These are phyloP conservation scores for Cyphellophora attinorum DNA, from an alignment of 2,329 filamentous ascomycete genomes.

Conservation along the genomic window DNA sequence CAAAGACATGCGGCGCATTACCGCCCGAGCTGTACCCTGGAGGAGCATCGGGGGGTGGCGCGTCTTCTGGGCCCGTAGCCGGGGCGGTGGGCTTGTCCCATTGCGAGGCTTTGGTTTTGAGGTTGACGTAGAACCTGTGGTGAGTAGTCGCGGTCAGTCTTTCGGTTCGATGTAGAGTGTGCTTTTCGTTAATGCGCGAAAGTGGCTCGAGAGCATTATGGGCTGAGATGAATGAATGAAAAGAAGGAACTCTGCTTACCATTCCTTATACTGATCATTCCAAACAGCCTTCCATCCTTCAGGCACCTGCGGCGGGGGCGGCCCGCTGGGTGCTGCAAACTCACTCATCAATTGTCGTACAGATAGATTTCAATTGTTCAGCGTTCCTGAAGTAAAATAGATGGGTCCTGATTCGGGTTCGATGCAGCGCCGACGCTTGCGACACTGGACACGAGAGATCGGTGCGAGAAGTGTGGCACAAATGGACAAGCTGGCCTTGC, in stretches of 20 bases:
- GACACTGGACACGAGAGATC: too few relatives aligned
- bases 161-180: too few relatives aligned
- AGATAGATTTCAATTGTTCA: too few relatives aligned
- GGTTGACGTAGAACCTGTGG: constrained; percentile 82
- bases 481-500: too few relatives aligned
- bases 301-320: constrained; percentile 53
- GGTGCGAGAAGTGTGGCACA: too few relatives aligned
- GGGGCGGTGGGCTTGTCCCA: constrained; percentile 76
- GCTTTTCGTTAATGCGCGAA: too few relatives aligned
- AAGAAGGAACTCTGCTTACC: constrained; percentile 36
- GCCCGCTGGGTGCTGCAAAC: constrained; percentile 34
- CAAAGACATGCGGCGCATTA: constrained; percentile 29
- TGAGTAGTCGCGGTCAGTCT: constrained; percentile 5
- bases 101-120: constrained; percentile 77
- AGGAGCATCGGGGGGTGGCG: constrained; percentile 51
- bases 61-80: constrained; percentile 42
- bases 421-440: too few relatives aligned
- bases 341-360: constrained; percentile 17
- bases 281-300: constrained; percentile 64
- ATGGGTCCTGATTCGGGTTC: too few relatives aligned
- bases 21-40: constrained; percentile 53
- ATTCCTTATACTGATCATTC: constrained; percentile 81
- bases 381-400: too few relatives aligned
- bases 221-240: not conserved
- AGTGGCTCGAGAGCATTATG: not conserved